Conservation (phyloP, 805 yeast species). For the Sugiyamaella smithiae region DNA sequence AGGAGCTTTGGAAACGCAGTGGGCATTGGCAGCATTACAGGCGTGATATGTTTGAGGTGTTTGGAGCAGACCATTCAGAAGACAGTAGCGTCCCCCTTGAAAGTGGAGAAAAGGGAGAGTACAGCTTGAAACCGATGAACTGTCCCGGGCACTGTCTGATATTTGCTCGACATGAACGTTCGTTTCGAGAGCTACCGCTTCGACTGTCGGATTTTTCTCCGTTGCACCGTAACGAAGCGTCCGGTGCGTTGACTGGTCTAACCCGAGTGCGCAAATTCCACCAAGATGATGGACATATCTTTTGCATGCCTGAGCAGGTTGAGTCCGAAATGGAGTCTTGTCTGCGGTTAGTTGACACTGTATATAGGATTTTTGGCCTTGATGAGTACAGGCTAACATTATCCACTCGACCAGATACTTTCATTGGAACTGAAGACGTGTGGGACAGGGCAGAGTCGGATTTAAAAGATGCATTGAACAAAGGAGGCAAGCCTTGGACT, state of each 20-base stretch:
- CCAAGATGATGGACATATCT: conserved; percentile 97
- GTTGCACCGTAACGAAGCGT: conserved; percentile 88
- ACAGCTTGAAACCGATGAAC: conserved; percentile 82
- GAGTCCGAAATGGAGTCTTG: conserved; percentile 68
- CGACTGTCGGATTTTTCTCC: conserved; percentile 87
- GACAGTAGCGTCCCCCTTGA: conserved; percentile 26
- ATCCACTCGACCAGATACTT: conserved; percentile 83
- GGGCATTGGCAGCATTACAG: conserved; percentile 97
- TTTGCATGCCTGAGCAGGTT: conserved; percentile 79
- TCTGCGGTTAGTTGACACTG: conserved; percentile 66
- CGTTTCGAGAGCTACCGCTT: conserved; percentile 83
- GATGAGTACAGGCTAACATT: conserved; percentile 57
- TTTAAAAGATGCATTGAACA: conserved; percentile 54
- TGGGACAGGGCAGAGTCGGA: conserved; percentile 83
- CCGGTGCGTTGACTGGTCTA: conserved; percentile 89
- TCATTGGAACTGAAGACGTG: conserved; percentile 68
- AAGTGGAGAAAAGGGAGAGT: conserved; percentile 45
- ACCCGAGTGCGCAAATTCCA: conserved; percentile 94
- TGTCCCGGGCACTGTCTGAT: conserved; percentile 84
- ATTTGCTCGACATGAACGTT: conserved; percentile 69
- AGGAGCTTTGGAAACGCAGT: conserved; percentile 79
- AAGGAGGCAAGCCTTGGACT: conserved; percentile 58
- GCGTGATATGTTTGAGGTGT: conserved; percentile 90
- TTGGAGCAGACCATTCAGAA: conserved; percentile 45
- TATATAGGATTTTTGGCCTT: conserved; percentile 69